Conservation (phyloP, 129 eudicot species). For the Artemisia annua region DNA sequence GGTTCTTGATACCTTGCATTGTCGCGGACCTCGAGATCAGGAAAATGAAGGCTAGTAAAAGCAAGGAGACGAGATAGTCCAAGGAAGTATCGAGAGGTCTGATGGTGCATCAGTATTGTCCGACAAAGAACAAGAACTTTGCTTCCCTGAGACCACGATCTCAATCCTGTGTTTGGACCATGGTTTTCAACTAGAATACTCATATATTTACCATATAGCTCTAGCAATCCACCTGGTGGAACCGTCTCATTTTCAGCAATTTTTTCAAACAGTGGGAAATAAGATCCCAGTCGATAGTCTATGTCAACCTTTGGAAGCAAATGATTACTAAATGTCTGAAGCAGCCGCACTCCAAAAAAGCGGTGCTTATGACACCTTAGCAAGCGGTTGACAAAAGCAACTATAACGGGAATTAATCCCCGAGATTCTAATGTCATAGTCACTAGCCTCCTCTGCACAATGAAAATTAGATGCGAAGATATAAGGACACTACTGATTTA, state of each 20-base stretch:
- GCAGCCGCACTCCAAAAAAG: conserved; percentile 74
- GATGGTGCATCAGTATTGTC: conserved; percentile 85
- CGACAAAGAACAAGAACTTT: conserved; percentile 86
- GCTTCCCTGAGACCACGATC: conserved; percentile 91
- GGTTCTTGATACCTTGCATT: conserved; percentile 67
- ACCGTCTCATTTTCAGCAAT: conserved; percentile 74
- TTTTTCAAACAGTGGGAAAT: conserved; percentile 80
- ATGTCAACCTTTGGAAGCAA: conserved; percentile 73
- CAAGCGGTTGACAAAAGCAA: conserved; percentile 68
- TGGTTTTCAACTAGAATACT: conserved; percentile 62
- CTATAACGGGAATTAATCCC: conserved; percentile 76
- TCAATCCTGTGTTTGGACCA: conserved; percentile 79
- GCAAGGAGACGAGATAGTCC: conserved; percentile 82
- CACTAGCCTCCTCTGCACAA: conserved; percentile 70
- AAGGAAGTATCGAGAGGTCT: conserved; percentile 71
- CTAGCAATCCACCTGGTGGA: conserved; percentile 71
- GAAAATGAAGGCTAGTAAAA: conserved; percentile 68
- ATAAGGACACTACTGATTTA: background rate
- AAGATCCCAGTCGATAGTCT: conserved; percentile 66
- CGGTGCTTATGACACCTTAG: conserved; percentile 68
- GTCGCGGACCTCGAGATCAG: conserved; percentile 96
- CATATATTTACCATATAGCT: conserved; percentile 63
- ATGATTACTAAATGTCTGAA: conserved; percentile 63
- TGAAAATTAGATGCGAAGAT: conserved; percentile 9
- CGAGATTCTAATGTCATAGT: conserved; percentile 56